Percentiles rank a stretch among this genome's conserved stretches.
phyloP scores from a whole-genome alignment of 495 filamentous ascomycete species.

The Viridothelium virens region DNA sequence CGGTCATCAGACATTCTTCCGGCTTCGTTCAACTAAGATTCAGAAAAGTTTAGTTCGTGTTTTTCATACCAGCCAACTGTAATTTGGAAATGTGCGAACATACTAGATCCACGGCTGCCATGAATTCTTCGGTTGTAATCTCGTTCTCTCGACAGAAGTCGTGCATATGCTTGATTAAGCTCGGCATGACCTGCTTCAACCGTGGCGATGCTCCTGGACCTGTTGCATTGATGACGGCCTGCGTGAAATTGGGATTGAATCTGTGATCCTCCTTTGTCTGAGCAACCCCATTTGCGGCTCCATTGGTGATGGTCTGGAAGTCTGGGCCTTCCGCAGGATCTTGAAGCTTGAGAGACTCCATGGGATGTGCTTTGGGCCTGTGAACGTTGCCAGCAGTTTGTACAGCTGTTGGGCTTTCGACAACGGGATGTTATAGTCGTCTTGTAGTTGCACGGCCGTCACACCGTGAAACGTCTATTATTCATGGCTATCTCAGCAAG shows the following conservation, averaged over 20 bases:
- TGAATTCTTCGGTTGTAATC: constrained; percentile 49
- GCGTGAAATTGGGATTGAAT: constrained; percentile 55
- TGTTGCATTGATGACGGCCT: constrained; percentile 61
- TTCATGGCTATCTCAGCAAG: no score
- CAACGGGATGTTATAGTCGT: no score
- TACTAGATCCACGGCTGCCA: constrained; percentile 33
- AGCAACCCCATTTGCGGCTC: not conserved
- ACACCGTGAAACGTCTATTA: no score
- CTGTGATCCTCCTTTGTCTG: constrained; percentile 14
- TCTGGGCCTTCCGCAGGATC: not conserved
- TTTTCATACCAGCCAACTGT: constrained; percentile 38
- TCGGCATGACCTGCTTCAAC: constrained; percentile 44
- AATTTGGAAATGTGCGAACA: constrained; percentile 15
- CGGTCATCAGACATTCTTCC: constrained; percentile 62
- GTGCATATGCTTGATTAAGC: constrained; percentile 50
- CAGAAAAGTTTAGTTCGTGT: constrained; percentile 28
- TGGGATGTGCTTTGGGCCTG: not conserved
- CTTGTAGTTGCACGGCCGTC: no score
- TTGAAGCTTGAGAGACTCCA: not conserved
- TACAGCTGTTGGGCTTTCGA: no score
- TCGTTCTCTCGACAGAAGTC: constrained; percentile 54
- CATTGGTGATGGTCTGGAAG: not conserved
- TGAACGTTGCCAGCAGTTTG: not conserved
- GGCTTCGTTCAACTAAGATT: constrained; percentile 60
- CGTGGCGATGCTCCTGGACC: constrained; percentile 58